A percentile compares a stretch with the other conserved stretches of the same genome.
Evolutionary conservation across 2,329 filamentous ascomycete genomes (phyloP).

Genomic region (Byssothecium circinans): DNA sequence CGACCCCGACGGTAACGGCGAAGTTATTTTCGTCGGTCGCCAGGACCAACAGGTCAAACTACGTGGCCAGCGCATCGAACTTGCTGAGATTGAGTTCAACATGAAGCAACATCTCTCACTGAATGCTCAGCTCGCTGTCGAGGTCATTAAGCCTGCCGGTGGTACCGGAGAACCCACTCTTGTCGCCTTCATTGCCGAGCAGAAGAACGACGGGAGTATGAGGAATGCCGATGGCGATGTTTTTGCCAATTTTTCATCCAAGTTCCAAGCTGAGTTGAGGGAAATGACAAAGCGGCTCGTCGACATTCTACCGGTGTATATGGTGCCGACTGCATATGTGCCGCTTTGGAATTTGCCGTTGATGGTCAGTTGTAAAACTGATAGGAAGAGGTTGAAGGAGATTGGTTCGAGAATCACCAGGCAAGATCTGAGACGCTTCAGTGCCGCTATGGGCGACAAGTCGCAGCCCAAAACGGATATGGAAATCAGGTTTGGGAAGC

Average conservation of each 20-base stretch:
- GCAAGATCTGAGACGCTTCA: conserved; percentile 37
- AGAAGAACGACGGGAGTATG: conserved; percentile 28
- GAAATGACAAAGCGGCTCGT: conserved; percentile 34
- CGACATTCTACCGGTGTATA: conserved; percentile 36
- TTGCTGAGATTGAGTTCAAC: conserved; percentile 44
- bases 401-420: conserved; percentile 36
- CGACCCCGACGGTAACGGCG: conserved; percentile 47
- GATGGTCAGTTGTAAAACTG: conserved; percentile 40
- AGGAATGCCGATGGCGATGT: conserved; percentile 34
- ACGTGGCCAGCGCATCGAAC: conserved; percentile 45
- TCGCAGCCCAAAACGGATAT: conserved; percentile 33
- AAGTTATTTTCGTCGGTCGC: conserved; percentile 41
- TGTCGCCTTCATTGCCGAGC: conserved; percentile 39
- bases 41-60: conserved; percentile 46
- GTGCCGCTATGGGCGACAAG: conserved; percentile 48
- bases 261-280: conserved; percentile 30
- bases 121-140: conserved; percentile 49
- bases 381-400: conserved; percentile 39
- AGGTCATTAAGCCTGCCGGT: conserved; percentile 50
- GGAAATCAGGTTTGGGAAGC: conserved; percentile 29
- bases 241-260: conserved; percentile 35
- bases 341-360: conserved; percentile 41
- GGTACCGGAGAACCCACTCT: conserved; percentile 35
- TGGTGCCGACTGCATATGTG: conserved; percentile 41
- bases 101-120: conserved; percentile 44